phyloP scores from a whole-genome alignment of 495 filamentous ascomycete genomes.

The Aspergillus biplanus region DNA sequence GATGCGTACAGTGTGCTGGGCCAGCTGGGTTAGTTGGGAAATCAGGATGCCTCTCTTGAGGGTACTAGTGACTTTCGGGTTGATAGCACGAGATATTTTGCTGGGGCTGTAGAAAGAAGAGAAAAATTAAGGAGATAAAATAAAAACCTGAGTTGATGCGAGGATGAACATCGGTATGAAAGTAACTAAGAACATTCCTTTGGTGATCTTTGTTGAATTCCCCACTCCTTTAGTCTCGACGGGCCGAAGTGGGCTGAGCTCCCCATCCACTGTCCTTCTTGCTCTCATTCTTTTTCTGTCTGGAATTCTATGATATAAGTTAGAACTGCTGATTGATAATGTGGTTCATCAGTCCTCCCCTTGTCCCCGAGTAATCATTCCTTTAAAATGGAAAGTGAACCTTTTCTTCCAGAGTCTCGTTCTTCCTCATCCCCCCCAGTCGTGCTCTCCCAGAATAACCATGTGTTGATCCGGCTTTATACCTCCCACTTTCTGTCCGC shows the following conservation, averaged over 20 bases:
- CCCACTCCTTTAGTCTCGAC: neutral
- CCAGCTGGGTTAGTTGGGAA: too few species aligned
- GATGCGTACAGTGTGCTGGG: too few species aligned
- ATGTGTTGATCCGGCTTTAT: conserved; percentile 43
- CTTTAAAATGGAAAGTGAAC: conserved; percentile 13
- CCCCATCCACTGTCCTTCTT: neutral
- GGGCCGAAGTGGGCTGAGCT: conserved; percentile 2
- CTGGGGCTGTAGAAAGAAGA: too few species aligned
- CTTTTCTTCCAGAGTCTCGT: conserved; percentile 7
- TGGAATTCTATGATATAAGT: neutral
- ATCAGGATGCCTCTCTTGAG: too few species aligned
- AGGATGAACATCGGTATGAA: too few species aligned
- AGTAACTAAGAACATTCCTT: neutral
- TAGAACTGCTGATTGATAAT: neutral
- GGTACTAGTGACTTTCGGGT: too few species aligned
- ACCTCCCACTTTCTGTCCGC: conserved; percentile 67
- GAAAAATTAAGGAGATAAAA: too few species aligned
- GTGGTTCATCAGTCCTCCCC: neutral
- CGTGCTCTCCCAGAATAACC: neutral
- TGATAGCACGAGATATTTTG: too few species aligned
- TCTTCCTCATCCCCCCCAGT: neutral
- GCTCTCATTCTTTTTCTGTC: neutral
- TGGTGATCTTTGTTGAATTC: neutral
- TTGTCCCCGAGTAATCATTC: neutral
- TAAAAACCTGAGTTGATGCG: too few species aligned